Conservation (phyloP, 2,329 filamentous ascomycete species). For the Pseudogymnoascus sp. region DNA sequence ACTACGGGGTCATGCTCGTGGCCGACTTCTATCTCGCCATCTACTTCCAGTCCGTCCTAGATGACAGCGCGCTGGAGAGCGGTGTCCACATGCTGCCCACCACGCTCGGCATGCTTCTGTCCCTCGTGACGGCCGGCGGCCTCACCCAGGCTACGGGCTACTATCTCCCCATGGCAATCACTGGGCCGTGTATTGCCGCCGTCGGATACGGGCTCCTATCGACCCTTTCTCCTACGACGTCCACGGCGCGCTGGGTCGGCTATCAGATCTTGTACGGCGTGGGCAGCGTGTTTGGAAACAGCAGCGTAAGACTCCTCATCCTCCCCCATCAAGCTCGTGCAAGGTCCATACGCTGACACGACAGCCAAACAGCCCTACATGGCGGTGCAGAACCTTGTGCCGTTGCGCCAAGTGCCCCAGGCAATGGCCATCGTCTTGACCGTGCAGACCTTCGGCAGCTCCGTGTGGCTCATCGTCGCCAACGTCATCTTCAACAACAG, state of each 20-base stretch:
- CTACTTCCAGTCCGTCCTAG: slow-evolving; percentile 41
- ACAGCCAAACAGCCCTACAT: slow-evolving; percentile 16
- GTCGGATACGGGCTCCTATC: slow-evolving; percentile 15
- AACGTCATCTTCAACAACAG: slow-evolving; percentile 22
- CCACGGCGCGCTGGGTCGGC: slow-evolving; percentile 16
- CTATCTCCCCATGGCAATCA: slow-evolving; percentile 18
- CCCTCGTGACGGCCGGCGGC: slow-evolving; percentile 15
- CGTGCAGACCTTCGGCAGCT: slow-evolving; percentile 21
- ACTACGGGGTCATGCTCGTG: slow-evolving; percentile 14
- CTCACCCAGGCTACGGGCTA: slow-evolving; percentile 20
- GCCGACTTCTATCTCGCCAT: slow-evolving; percentile 39
- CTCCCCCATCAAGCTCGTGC: slow-evolving; percentile 17
- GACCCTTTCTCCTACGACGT: slow-evolving; percentile 15
- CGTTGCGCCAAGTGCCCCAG: slow-evolving; percentile 21
- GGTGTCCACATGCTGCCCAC: slow-evolving; percentile 34
- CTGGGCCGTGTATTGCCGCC: slow-evolving; percentile 11
- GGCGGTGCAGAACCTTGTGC: slow-evolving; percentile 26
- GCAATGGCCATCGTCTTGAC: slow-evolving; percentile 27
- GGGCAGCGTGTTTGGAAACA: slow-evolving; percentile 11
- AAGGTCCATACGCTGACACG: neutral
- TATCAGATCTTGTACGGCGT: slow-evolving; percentile 45
- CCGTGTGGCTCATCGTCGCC: slow-evolving; percentile 21
- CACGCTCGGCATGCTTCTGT: slow-evolving; percentile 25
- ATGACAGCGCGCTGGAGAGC: slow-evolving; percentile 28
- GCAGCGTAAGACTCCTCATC: slow-evolving; percentile 28